A percentile compares a stretch with the other conserved stretches of the same genome.
These are phyloP conservation scores for Colletotrichum spinosum DNA, from an alignment of 2,329 filamentous ascomycete species.

Conservation along the genomic window DNA sequence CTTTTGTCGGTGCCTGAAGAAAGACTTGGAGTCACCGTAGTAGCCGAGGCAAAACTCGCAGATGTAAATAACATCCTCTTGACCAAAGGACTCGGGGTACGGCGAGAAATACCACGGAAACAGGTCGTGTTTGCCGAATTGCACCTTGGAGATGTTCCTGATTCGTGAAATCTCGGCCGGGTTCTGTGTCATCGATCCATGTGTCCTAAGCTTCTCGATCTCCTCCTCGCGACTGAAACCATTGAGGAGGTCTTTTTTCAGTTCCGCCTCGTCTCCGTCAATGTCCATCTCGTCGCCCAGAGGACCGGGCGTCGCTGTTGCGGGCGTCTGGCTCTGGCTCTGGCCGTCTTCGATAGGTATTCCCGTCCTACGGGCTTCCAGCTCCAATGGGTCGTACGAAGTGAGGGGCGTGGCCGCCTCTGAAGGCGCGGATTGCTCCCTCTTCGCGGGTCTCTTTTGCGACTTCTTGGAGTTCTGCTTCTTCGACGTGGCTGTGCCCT, in stretches of 20 bases:
- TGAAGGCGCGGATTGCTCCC: slow-evolving; percentile 66
- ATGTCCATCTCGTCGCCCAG: slow-evolving; percentile 65
- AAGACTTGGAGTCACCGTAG: slow-evolving; percentile 85
- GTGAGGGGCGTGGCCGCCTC: slow-evolving; percentile 66
- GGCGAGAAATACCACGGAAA: slow-evolving; percentile 99
- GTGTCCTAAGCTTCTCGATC: slow-evolving; percentile 94
- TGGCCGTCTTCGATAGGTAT: slow-evolving; percentile 53
- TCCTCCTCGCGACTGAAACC: slow-evolving; percentile 87
- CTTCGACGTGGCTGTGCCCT: slow-evolving; percentile 68
- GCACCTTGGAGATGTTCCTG: slow-evolving; percentile 91
- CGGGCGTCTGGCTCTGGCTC: slow-evolving; percentile 57
- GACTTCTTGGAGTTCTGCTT: slow-evolving; percentile 69
- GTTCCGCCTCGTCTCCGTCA: slow-evolving; percentile 61
- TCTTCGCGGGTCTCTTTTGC: slow-evolving; percentile 66
- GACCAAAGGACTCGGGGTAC: slow-evolving; percentile 89
- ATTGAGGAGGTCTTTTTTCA: slow-evolving; percentile 54
- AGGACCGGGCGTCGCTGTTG: slow-evolving; percentile 58
- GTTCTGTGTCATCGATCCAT: slow-evolving; percentile 98
- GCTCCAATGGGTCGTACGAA: slow-evolving; percentile 64
- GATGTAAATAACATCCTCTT: slow-evolving; percentile 92
- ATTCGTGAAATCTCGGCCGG: slow-evolving; percentile 97
- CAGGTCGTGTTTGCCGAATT: slow-evolving; percentile 92
- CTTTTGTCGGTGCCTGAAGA: slow-evolving; percentile 87
- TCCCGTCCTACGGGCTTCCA: slow-evolving; percentile 57
- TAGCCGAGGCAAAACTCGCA: slow-evolving; percentile 98